Base-by-base conservation (phyloP, 768 basidiomycete species). In the Aureoboletus auriporus region DNA sequence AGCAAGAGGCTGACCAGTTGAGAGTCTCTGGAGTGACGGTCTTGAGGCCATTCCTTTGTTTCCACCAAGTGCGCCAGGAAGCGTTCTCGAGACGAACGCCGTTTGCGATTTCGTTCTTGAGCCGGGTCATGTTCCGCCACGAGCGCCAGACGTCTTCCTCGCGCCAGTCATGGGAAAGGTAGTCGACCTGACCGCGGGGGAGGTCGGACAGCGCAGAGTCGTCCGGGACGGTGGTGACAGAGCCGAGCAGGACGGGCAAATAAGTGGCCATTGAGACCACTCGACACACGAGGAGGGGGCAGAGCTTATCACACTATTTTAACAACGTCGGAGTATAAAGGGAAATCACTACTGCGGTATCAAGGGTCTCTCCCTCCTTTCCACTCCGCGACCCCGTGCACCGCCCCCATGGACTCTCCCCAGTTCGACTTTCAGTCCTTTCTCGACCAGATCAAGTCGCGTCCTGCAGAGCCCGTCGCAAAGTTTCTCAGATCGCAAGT, bases 1-100 rank as follows among this genome's bases (percentile, higher is more conserved):
- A 30, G 26, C 16, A 7, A 26, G n/a, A 17, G 60, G 69, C 87
- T 61, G 62, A 97, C 95, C 95, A 99, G 68, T 99, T 99, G 59
- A 99, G 82, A 4, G 94, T 96, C 74, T 99, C 96, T 49, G 95
- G 95, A 23, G 85, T 88, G 65, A 99, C 78, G 0, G 95, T 99
- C 73, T 86, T 90, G 52, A 99, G 79, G 56, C 93, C 89, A 60
- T 96, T 96, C 53, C 95, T 76, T 78, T 97, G 94, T 71, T 98
- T 97, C 86, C 94, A 97, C 95, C 95, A 99, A 1, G 94, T 98
- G 36, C 95, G 75, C 95, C 95, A 99, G 52, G 88, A 91, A 8
- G 96, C 96, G 62, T 99, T 99, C 76, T 99, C 96, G 48, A 99
- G 80, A 42, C 95, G 76, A 41, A 87, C 76, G 40, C 95, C 95